Evolutionary conservation across 306 rosid species (phyloP).

Genomic region (Hylodesmum podocarpum): DNA sequence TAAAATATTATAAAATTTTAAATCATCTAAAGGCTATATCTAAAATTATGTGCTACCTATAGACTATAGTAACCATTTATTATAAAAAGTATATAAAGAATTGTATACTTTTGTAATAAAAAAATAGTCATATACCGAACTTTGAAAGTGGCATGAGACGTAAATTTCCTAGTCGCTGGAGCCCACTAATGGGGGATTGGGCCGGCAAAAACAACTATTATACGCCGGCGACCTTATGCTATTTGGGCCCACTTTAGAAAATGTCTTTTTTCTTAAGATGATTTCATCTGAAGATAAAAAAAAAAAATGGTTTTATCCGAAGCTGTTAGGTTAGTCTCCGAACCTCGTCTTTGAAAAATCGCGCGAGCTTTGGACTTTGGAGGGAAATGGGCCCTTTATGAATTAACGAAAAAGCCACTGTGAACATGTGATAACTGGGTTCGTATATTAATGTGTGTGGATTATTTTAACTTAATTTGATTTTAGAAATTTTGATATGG

Average conservation of each 20-base stretch:
- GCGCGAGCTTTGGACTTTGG: constrained; percentile 29
- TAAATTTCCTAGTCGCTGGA: not conserved
- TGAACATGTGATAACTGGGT: too few species aligned
- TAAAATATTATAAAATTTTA: not conserved
- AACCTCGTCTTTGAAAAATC: constrained; percentile 42
- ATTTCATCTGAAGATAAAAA: too few species aligned
- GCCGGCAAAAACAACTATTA: constrained; percentile 47
- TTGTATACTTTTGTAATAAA: not conserved
- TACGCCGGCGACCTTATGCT: constrained; percentile 41
- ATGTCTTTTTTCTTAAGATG: not conserved
- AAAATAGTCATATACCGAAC: not conserved
- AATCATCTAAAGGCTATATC: not conserved
- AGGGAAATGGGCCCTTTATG: constrained; percentile 27
- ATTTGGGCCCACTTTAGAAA: constrained; percentile 27
- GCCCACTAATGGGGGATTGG: not conserved
- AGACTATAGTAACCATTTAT: not conserved
- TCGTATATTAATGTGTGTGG: too few species aligned
- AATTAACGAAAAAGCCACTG: not conserved
- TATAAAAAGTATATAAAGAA: not conserved
- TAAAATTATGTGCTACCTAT: not conserved
- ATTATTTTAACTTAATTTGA: too few species aligned
- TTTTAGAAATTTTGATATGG: too few species aligned
- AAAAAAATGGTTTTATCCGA: not conserved
- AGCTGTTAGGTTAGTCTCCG: constrained; percentile 41
- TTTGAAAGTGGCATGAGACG: not conserved